Conservation (phyloP, 1,284 basidiomycete species). For the Melampsora abietis-canadensis region DNA sequence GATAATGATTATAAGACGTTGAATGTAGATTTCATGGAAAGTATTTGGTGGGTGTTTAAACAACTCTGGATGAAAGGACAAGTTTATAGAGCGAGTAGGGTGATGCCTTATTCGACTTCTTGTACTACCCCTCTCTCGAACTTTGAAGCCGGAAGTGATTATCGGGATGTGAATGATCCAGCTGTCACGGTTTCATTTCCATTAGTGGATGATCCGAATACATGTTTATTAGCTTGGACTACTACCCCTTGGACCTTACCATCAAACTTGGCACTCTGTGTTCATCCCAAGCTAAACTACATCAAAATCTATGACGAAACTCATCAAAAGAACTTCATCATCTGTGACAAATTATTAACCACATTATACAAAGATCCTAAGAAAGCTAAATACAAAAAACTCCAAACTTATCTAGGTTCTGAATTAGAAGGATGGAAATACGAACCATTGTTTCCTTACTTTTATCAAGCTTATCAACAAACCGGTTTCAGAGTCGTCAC, state of each 20-base stretch:
- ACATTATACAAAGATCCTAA: conserved; percentile 97
- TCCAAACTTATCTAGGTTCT: conserved; percentile 77
- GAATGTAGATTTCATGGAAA: conserved; percentile 92
- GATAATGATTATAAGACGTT: conserved; percentile 99
- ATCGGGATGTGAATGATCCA: conserved; percentile 91
- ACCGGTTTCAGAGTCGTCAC: conserved; percentile 83
- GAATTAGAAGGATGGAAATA: conserved; percentile 97
- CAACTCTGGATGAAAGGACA: conserved; percentile 87
- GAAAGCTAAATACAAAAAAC: conserved; percentile 92
- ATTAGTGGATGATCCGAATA: conserved; percentile 83
- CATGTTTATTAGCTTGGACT: conserved; percentile 93
- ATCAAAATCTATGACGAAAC: conserved; percentile 94
- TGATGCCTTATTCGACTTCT: conserved; percentile 98
- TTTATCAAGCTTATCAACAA: conserved; percentile 89
- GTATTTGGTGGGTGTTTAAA: conserved; percentile 98
- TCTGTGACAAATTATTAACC: conserved; percentile 80
- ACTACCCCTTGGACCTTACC: conserved; percentile 99
- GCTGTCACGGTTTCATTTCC: conserved; percentile 91
- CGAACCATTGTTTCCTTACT: conserved; percentile 93
- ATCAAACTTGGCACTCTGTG: conserved; percentile 90
- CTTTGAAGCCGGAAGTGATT: conserved; percentile 92
- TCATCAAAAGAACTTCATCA: conserved; percentile 82
- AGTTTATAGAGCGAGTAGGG: conserved; percentile 87
- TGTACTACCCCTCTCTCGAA: conserved; percentile 96
- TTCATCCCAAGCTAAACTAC: conserved; percentile 93